Base-by-base conservation (phyloP, 805 yeast species). In the Nakazawaea populi region DNA sequence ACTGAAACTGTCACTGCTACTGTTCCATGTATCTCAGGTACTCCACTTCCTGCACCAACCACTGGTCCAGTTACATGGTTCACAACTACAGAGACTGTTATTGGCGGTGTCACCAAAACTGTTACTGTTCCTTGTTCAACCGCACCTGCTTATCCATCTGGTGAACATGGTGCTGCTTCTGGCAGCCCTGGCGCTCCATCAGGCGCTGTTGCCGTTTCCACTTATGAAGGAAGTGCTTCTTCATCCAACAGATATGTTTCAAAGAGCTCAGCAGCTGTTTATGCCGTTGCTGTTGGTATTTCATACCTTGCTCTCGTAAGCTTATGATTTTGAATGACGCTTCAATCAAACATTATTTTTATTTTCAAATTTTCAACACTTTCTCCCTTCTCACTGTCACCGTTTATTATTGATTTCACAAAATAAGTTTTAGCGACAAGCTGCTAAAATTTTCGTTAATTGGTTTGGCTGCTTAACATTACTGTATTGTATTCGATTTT, bases 21-120 rank as follows among this genome's bases (percentile, higher is more conserved):
- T 10, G 49, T 50, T 46, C 52, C 52, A 42, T 50, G 49, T 45
- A 30, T 27, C 5, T 46, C 49, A 7, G 52, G 52, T 36, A 42
- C 43, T 9, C 45, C 52, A 44, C 5, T 38, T 12, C 18, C 41
- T n/a, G 44, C 44, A 32, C 48, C 52, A 44, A 49, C 52, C 18
- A 27, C 44, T 24, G 52, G 52, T 38, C 52, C 52, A 49, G 29
- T 44, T 30, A 50, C 52, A 29, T 12, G 41, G 6, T 50, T 45
- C 52, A 50, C 52, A 37, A 46, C 52, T 29, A 46, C 46, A 24
- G 46, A 41, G 37, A 50, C 35, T 32, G 35, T 32, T 32, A 32
- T 32, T 11, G 35, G 35, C 11, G 35, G 35, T 32, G 35, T 32
- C 35, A 32, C 11, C 8, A 32, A 8, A 8, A 32, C 35, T 9